Conservation (phyloP, 176 grass and related monocot genomes). For the Microstegium vimineum region DNA sequence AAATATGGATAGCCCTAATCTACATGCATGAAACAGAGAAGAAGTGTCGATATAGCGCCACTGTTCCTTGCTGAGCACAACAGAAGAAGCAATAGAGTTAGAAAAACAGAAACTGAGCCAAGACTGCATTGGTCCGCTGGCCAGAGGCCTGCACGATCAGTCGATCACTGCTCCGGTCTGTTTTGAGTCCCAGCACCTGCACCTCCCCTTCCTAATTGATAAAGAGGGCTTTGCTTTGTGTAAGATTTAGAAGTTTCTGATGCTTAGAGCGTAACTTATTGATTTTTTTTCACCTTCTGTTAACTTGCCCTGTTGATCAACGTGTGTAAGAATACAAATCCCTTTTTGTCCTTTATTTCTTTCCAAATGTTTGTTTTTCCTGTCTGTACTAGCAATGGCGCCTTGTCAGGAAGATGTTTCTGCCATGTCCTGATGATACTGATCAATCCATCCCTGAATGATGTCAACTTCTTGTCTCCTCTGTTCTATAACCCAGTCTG, state of each 20-base stretch:
- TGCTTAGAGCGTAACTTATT: not conserved
- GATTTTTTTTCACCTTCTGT: slow-evolving; percentile 2
- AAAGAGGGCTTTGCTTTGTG: not conserved
- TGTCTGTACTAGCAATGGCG: not conserved
- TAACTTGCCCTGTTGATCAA: slow-evolving; percentile 1
- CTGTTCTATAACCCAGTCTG: slow-evolving; percentile 73
- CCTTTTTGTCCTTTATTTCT: not conserved
- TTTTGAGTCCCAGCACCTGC: not conserved
- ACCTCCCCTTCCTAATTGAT: not conserved
- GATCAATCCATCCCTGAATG: slow-evolving; percentile 74
- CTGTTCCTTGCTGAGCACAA: not conserved
- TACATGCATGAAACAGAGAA: not conserved
- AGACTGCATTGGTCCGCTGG: not conserved
- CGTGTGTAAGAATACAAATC: slow-evolving; percentile 11
- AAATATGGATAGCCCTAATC: not conserved
- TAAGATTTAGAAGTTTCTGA: slow-evolving; percentile 15
- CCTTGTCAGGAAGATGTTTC: slow-evolving; percentile 30
- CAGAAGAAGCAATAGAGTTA: not conserved
- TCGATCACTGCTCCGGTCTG: not conserved
- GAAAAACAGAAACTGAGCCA: not conserved
- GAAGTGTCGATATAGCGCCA: not conserved
- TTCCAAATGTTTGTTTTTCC: slow-evolving; percentile 11
- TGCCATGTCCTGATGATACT: slow-evolving; percentile 61
- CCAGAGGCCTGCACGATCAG: not conserved
- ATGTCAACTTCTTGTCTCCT: slow-evolving; percentile 70